phyloP scores from a whole-genome alignment of 768 basidiomycete species.

The Cyclocybe aegerita region DNA sequence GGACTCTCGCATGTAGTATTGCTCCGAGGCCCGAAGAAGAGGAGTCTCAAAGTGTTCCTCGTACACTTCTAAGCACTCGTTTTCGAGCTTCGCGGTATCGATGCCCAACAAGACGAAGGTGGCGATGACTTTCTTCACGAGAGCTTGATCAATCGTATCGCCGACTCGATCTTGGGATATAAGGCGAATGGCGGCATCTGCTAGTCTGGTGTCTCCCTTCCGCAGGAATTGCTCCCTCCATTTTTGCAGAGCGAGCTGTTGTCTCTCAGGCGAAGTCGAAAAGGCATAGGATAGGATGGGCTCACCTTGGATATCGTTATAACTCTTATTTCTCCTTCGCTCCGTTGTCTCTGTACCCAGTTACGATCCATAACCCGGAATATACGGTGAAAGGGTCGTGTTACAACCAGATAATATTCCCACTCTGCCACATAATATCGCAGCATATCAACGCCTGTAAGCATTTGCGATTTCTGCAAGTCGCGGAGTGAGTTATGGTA shows the following conservation, averaged over 20 bases:
- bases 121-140: constrained; percentile 97
- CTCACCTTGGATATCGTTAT: constrained; percentile 96
- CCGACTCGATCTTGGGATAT: constrained; percentile 95
- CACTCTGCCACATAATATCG: constrained; percentile 92
- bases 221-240: constrained; percentile 97
- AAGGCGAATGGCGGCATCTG: constrained; percentile 81
- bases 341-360: constrained; percentile 98
- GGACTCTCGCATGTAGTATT: constrained; percentile 93
- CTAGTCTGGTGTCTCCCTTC: constrained; percentile 75
- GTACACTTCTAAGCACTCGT: constrained; percentile 94
- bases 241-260: constrained; percentile 87
- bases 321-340: constrained; percentile 94
- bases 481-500: constrained; percentile 13
- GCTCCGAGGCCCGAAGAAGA: constrained; percentile 87
- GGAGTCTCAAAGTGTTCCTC: constrained; percentile 88
- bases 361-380: constrained; percentile 98
- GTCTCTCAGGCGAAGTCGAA: neutral
- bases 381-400: constrained; percentile 93
- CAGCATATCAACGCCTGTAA: constrained; percentile 88
- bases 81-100: constrained; percentile 89
- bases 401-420: constrained; percentile 96
- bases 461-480: constrained; percentile 68
- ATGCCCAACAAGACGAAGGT: constrained; percentile 96
- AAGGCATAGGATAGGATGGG: constrained; percentile 32
- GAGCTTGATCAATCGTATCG: constrained; percentile 89